phyloP scores from a whole-genome alignment of 2,329 filamentous ascomycete species.

The Pseudocercospora pini-densiflorae region DNA sequence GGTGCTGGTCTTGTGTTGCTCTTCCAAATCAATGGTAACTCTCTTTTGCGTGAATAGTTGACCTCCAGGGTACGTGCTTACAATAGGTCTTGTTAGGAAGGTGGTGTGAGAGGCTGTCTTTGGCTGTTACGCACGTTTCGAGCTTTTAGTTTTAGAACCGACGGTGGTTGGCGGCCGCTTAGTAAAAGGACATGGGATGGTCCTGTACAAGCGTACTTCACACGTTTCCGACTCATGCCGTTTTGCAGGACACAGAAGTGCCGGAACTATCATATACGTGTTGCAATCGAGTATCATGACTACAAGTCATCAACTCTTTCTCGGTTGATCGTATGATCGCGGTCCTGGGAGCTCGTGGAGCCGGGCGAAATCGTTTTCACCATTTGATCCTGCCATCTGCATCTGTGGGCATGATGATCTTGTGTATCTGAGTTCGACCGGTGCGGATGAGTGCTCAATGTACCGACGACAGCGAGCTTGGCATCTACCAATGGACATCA shows the following conservation, averaged over 20 bases:
- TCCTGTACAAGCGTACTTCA: background rate
- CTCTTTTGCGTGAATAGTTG: background rate
- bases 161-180: background rate
- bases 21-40: background rate
- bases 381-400: background rate
- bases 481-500: slow-evolving; percentile 8
- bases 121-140: background rate
- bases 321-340: background rate
- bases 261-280: background rate
- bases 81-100: background rate
- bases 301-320: background rate
- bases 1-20: background rate
- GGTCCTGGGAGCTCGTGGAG: background rate
- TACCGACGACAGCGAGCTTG: background rate
- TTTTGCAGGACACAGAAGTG: background rate
- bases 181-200: background rate
- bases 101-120: background rate
- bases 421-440: background rate
- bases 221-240: background rate
- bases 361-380: background rate
- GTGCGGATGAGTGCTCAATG: background rate
- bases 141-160: background rate
- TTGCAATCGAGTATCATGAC: background rate
- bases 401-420: background rate
- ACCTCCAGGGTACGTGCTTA: background rate